These are phyloP conservation scores for Botryotinia globosa DNA, from an alignment of 2,329 filamentous ascomycete genomes.

Conservation along the genomic window DNA sequence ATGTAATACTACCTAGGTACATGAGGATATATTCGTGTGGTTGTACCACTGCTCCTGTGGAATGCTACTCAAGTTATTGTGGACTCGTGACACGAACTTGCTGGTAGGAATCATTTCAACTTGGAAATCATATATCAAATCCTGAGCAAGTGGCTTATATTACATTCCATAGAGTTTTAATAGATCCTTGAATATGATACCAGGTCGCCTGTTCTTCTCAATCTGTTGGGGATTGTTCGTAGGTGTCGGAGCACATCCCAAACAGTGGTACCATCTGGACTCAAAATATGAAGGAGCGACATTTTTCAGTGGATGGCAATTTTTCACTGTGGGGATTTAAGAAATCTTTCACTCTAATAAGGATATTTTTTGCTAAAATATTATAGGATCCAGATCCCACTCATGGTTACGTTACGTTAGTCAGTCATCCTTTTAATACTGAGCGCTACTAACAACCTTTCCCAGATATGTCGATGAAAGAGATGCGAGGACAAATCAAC, in stretches of 20 bases:
- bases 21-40: background rate
- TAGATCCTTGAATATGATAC: background rate
- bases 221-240: background rate
- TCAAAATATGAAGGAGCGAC: background rate
- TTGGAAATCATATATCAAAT: background rate
- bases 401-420: background rate
- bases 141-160: background rate
- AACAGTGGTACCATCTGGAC: background rate
- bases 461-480: background rate
- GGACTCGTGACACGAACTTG: background rate
- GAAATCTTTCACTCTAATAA: fast-evolving
- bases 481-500: background rate
- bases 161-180: background rate
- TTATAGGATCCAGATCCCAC: background rate
- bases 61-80: background rate
- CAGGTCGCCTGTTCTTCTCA: background rate
- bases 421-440: background rate
- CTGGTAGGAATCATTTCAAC: background rate
- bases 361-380: fast-evolving
- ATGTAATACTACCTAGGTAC: background rate
- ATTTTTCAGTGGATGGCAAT: background rate
- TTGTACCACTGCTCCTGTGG: background rate
- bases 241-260: background rate
- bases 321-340: background rate
- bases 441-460: background rate